Base-by-base conservation (phyloP, 2,329 filamentous ascomycete genomes). In the Xylaria sp. region DNA sequence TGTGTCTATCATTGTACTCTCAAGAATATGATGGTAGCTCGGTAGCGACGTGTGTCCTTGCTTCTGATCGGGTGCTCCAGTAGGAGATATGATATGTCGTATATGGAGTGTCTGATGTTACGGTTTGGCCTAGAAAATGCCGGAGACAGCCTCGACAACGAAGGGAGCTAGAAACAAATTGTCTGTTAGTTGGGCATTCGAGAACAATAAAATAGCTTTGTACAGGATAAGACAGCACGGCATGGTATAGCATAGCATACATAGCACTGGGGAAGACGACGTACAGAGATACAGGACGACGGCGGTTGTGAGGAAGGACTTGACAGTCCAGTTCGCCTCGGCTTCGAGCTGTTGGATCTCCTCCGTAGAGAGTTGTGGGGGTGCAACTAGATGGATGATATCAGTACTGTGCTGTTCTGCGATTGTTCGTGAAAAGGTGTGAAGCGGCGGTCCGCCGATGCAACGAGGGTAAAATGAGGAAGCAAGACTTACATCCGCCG, bases 251-350 rank as follows among this genome's bases (percentile, higher is more conserved):
- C n/a, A n/a, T n/a, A n/a, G n/a, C n/a, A n/a, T n/a, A n/a, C n/a
- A n/a, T 18, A 44, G 40, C 4, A 21, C 35, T 32, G 21, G 32
- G n/a, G 40, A 6, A 27, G 37, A 23, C n/a, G 9, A 79, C 91
- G 66, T 88, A 96, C 93, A 93, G 69, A 96, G 82, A 79, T 95
- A 95, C 58, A 96, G 86, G 59, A 92, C 80, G 47, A 90, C 84
- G 71, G 90, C 90, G 18, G 89, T 88, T 47, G 88, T 86, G 64
- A 91, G 78, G 70, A 91, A 91, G 75, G 85, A 86, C 82, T 92
- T 89, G 73, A 95, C 84, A 60, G 90, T 91, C 74, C 86, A 84
- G 76, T 83, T 84, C 60, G 92, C 92, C 79, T 91, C 87, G 69
- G 84, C 84, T 84, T 94, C 92, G 79, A 90, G 86, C 76, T 85